Conservation (phyloP, 345 rosid species). For the Chamaenerion angustifolium region DNA sequence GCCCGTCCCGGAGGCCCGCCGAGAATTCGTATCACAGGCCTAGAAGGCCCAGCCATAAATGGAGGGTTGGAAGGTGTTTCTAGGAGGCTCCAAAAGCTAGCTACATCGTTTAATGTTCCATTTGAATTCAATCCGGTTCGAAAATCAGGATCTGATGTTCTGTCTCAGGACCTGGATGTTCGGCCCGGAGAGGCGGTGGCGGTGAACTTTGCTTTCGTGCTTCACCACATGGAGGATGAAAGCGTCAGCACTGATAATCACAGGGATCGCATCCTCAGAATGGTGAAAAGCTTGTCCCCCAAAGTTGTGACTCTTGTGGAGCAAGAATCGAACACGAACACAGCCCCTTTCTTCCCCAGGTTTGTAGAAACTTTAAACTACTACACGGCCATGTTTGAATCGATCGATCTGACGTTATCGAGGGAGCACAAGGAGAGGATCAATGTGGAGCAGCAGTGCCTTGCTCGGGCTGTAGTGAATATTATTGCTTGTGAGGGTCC, state of each 20-base stretch:
- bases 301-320: constrained; percentile 87
- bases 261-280: constrained; percentile 54
- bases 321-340: constrained; percentile 87
- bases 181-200: constrained; percentile 61
- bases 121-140: constrained; percentile 65
- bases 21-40: constrained; percentile 62
- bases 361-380: constrained; percentile 64
- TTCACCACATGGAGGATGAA: constrained; percentile 81
- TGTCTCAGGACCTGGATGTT: constrained; percentile 27
- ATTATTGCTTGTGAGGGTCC: constrained; percentile 80
- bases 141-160: constrained; percentile 37
- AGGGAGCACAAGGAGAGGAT: constrained; percentile 71
- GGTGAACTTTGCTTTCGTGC: constrained; percentile 75
- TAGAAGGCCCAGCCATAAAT: constrained; percentile 60
- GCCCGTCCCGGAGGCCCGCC: constrained; percentile 89
- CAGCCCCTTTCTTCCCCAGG: constrained; percentile 69
- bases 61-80: constrained; percentile 55
- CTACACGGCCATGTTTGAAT: constrained; percentile 82
- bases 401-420: constrained; percentile 58
- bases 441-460: constrained; percentile 80
- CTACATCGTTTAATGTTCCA: constrained; percentile 53
- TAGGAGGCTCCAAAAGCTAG: constrained; percentile 47
- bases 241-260: constrained; percentile 74
- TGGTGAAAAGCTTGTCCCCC: constrained; percentile 58
- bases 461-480: constrained; percentile 78